Conservation (phyloP, 805 yeast species). For the Osmozyma mogii region DNA sequence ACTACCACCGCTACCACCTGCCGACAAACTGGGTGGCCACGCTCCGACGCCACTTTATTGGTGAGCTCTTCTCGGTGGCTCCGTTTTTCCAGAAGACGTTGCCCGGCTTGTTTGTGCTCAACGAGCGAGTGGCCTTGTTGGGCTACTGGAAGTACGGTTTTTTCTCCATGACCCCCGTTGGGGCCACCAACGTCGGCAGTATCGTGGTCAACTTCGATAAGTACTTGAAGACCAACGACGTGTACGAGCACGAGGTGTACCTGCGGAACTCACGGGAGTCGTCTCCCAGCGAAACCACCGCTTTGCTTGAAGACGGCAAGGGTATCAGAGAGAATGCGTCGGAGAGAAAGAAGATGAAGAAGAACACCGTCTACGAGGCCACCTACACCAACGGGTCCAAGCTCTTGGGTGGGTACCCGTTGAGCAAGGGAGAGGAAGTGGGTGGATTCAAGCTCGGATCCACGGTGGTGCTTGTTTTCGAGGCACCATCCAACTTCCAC, state of each 20-base stretch:
- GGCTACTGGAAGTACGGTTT: constrained; percentile 98
- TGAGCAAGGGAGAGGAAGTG: constrained; percentile 86
- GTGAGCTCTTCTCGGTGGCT: constrained; percentile 91
- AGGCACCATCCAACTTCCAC: constrained; percentile 78
- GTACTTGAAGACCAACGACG: constrained; percentile 77
- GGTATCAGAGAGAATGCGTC: constrained; percentile 5
- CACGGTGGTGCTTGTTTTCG: constrained; percentile 94
- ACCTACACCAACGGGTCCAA: constrained; percentile 76
- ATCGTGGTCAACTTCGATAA: constrained; percentile 87
- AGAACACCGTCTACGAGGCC: constrained; percentile 89
- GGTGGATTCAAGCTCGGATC: constrained; percentile 97
- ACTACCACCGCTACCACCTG: constrained; percentile 94
- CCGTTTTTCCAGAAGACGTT: constrained; percentile 90
- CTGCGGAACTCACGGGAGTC: constrained; percentile 13
- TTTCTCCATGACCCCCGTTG: constrained; percentile 98
- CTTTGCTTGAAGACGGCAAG: constrained; percentile 17
- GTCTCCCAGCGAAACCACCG: constrained; percentile 20
- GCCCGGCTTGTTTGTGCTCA: constrained; percentile 79
- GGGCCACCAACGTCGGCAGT: constrained; percentile 98
- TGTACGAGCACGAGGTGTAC: constrained; percentile 44
- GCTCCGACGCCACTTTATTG: constrained; percentile 88
- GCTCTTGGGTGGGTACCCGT: constrained; percentile 77
- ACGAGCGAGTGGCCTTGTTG: constrained; percentile 89
- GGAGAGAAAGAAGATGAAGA: constrained; percentile 37
- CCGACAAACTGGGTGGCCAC: constrained; percentile 96